Evolutionary conservation across 2,329 filamentous ascomycete genomes (phyloP), one percentile per base, ranked within the genome.

Genomic region (Aureobasidium sp.): DNA sequence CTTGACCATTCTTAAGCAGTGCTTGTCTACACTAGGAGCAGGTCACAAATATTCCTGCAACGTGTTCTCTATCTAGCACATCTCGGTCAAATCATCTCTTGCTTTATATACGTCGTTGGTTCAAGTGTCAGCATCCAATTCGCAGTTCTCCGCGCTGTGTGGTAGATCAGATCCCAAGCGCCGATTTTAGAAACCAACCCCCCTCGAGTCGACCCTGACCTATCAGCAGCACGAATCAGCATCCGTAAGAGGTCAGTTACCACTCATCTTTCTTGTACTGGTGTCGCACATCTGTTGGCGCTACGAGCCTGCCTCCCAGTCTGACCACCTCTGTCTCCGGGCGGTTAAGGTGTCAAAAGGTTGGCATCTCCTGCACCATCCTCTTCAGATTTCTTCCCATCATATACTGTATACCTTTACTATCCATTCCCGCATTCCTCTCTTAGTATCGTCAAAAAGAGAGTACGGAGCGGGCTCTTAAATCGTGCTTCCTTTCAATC

Each of bases 331-430:
- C 25, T 57, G 31, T 23, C n/a, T 31, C 9, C 42, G 49, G 47
- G 53, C 53, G 53, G 37, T n/a, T 40, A 40, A 42, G 27, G 19
- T 51, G 21, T 57, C 60, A 61, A 58, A 61, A 61, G 45, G 19
- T 49, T 51, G 43, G 15, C 53, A 42, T 23, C 27, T 37, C 60
- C 60, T 45, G 42, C 53, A 57, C 43, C 43, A 13, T 58, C 21
- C 40, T 43, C 43, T 38, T 37, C 27, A 38, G 13, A 17, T 19
- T 17, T 51, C 40, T 15, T 25, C 21, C n/a, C 29, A 49, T 45
- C 46, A 5, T 37, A 31, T 46, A n/a, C 31, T 46, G 40, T 31
- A 37, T 51, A 33, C 25, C 37, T 37, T 33, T 23, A 38, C 15
- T 27, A 19, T 57, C 23, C 31, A 33, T 51, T 27, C 49, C 46